Percentiles rank a stretch among this genome's conserved stretches.
These are phyloP conservation scores for Coemansia biformis DNA, from an alignment of 192 early-diverging fungal genomes.

Conservation along the genomic window DNA sequence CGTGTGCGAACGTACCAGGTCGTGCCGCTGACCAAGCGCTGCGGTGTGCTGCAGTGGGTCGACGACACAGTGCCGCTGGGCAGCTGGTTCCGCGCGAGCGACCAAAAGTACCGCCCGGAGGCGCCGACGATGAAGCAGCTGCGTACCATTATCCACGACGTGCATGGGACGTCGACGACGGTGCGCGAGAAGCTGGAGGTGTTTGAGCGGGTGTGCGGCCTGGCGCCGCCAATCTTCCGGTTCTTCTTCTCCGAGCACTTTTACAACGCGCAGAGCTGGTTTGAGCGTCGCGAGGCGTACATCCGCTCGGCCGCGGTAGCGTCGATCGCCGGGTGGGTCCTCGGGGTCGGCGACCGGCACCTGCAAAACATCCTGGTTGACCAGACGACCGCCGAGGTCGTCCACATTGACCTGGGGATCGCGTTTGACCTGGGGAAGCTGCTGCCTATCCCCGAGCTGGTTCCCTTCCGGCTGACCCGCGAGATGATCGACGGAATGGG, in stretches of 20 bases:
- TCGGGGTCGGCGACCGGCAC: constrained; percentile 92
- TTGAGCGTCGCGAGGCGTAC: constrained; percentile 63
- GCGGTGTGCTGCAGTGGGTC: constrained; percentile 95
- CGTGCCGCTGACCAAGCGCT: constrained; percentile 80
- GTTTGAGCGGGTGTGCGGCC: constrained; percentile 47
- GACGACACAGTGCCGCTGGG: constrained; percentile 64
- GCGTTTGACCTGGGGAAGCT: constrained; percentile 92
- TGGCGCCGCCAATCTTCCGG: constrained; percentile 58
- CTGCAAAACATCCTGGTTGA: constrained; percentile 90
- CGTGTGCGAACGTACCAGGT: constrained; percentile 64
- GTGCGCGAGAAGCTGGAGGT: constrained; percentile 55
- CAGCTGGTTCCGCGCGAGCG: constrained; percentile 65
- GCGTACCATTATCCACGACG: constrained; percentile 23
- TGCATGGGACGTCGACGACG: constrained; percentile 41
- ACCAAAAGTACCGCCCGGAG: constrained; percentile 48
- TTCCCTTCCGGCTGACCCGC: constrained; percentile 87
- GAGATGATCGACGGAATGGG: constrained; percentile 90
- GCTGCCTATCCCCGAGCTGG: constrained; percentile 79
- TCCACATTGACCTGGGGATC: constrained; percentile 96
- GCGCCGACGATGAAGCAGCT: constrained; percentile 38
- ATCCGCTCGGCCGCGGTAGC: constrained; percentile 77
- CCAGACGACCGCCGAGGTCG: constrained; percentile 68
- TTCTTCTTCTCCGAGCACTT: constrained; percentile 79
- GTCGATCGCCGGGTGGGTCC: constrained; percentile 82
- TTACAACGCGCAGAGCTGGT: constrained; percentile 68